A percentile compares a stretch with the other conserved stretches of the same genome.
These are phyloP conservation scores for Zoysia japonica DNA, from an alignment of 176 grass and related monocot species.

Conservation along the genomic window DNA sequence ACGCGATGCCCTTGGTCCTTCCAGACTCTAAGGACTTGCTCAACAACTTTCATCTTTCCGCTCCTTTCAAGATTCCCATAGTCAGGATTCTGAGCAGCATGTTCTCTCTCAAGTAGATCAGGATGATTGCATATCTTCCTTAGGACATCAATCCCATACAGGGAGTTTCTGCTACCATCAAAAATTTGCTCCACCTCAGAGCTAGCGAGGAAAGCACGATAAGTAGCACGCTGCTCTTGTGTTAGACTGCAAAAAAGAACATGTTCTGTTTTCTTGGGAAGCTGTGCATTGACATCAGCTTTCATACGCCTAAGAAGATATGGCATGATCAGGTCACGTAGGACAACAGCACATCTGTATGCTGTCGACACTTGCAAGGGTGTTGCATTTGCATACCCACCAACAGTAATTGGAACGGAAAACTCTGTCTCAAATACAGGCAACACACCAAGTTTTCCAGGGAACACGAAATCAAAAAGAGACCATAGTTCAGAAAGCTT, in stretches of 20 bases:
- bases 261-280: constrained; percentile 94
- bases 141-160: constrained; percentile 90
- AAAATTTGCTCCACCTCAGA: constrained; percentile 98
- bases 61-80: constrained; percentile 85
- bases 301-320: constrained; percentile 97
- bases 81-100: constrained; percentile 70
- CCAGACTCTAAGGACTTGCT: constrained; percentile 84
- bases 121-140: constrained; percentile 95
- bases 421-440: constrained; percentile 92
- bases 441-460: constrained; percentile 91
- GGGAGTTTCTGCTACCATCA: constrained; percentile 81
- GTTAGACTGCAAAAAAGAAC: constrained; percentile 93
- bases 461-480: constrained; percentile 98
- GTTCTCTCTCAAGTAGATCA: constrained; percentile 92
- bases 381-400: constrained; percentile 89
- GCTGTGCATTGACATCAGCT: constrained; percentile 88
- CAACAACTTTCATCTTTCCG: constrained; percentile 93
- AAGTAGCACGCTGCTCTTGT: constrained; percentile 62
- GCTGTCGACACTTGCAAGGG: constrained; percentile 96
- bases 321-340: constrained; percentile 89
- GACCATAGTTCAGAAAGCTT: constrained; percentile 95
- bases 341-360: constrained; percentile 83
- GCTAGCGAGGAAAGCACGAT: constrained; percentile 87
- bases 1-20: constrained; percentile 88
- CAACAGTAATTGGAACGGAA: constrained; percentile 90